Evolutionary conservation across 1,139 yeast genomes (phyloP).

Genomic region (Chernovozyma aurita): DNA sequence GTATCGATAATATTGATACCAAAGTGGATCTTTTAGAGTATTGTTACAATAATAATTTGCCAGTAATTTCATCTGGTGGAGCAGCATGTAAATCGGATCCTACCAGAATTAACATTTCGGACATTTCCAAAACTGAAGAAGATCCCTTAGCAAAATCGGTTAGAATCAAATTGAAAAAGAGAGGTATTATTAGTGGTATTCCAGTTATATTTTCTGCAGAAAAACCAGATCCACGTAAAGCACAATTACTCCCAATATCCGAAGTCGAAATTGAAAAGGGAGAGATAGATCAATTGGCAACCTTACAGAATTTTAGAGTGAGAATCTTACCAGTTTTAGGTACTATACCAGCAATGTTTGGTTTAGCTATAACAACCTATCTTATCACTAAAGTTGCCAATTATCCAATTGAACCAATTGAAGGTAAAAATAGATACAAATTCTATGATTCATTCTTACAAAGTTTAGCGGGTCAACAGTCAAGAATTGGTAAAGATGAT

Average conservation of each 20-base stretch:
- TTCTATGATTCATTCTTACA: slow-evolving; percentile 79
- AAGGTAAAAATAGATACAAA: slow-evolving; percentile 85
- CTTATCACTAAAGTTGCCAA: slow-evolving; percentile 77
- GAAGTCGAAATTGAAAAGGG: slow-evolving; percentile 79
- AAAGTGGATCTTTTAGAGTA: slow-evolving; percentile 82
- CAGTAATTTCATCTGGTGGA: slow-evolving; percentile 87
- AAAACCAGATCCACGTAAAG: slow-evolving; percentile 94
- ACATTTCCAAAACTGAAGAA: slow-evolving; percentile 64
- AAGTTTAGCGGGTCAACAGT: slow-evolving; percentile 81
- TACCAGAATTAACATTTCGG: slow-evolving; percentile 41
- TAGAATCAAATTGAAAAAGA: slow-evolving; percentile 72
- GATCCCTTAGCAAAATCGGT: slow-evolving; percentile 91
- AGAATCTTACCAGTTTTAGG: slow-evolving; percentile 93
- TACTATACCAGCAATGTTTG: slow-evolving; percentile 95
- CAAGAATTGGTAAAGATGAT: slow-evolving; percentile 64
- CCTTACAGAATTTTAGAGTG: slow-evolving; percentile 84
- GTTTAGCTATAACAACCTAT: slow-evolving; percentile 82
- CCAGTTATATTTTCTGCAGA: slow-evolving; percentile 92
- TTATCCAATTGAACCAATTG: slow-evolving; percentile 83
- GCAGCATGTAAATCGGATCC: slow-evolving; percentile 74
- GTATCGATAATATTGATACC: slow-evolving; percentile 93
- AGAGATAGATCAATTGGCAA: slow-evolving; percentile 80
- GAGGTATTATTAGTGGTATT: slow-evolving; percentile 71
- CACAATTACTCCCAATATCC: slow-evolving; percentile 75
- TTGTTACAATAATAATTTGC: slow-evolving; percentile 55